Base-by-base conservation (phyloP, 208 protist genomes). In the Herpetomonas muscarum region DNA sequence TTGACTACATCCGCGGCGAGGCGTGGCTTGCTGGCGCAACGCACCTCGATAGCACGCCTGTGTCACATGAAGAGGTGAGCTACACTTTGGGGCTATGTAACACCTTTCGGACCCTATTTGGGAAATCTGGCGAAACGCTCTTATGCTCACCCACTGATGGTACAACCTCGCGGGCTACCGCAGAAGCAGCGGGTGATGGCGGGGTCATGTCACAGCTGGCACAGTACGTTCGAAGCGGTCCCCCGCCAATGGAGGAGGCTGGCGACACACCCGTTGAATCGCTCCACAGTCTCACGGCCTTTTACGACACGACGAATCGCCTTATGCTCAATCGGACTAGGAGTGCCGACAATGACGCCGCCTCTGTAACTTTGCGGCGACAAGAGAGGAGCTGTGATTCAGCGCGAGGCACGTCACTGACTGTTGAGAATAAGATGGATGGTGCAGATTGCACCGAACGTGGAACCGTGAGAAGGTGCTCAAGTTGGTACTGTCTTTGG, bases 401-500 rank as follows among this genome's bases (percentile, higher is more conserved):
- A 55, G 21, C 31, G 25, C 5, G 46, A 45, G 17, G 5, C 26
- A 0, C 30, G 19, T 15, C 22, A 55, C 3, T 53, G 41, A 1
- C 13, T 13, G 22, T 22, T n/a, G n/a, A n/a, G n/a, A n/a, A n/a
- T n/a, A n/a, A n/a, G n/a, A n/a, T n/a, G n/a, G n/a, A n/a, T n/a
- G n/a, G 41, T 19, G 10, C 10, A 19, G 41, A 46, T 22, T 4
- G 19, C 5, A 46, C 15, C 57, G 52, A 3, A n/a, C 48, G 31
- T 19, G 22, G 0, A 46, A 54, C 3, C 55, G 67, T 25, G 29
- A 57, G 24, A 60, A 65, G 9, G 73, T 94, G 1, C 56, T 92
- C n/a, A 37, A 79, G 24, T 32, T 76, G 1, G 76, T 94, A 2
- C 62, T 91, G 2, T 67, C 69, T 62, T 82, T 37, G 85, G 86